Evolutionary conservation across 1,139 yeast genomes (phyloP), one percentile per base, ranked within the genome.

Genomic region (Zygosaccharomyces sapae): DNA sequence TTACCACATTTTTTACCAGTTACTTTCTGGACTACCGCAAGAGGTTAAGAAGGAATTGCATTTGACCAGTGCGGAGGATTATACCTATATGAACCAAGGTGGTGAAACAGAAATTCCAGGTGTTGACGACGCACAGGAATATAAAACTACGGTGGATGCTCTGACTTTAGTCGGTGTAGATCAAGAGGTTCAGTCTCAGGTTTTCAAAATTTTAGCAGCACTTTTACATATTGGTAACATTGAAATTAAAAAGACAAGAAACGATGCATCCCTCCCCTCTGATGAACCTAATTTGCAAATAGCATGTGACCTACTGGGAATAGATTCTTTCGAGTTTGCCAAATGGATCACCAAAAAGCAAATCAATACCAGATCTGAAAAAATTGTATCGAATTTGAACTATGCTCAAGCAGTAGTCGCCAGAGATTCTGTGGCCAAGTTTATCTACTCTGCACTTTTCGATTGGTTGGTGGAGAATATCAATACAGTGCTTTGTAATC

Each of bases 291-390:
- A 81, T 55, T 74, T 92, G 57, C 78, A 79, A 27, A 83, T 83
- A 62, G 97, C 95, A 1, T 84, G 95, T 72, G 85, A 86, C 51
- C 74, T 92, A 44, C 76, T 92, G 51, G 97, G 96, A 3, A 75
- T 92, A 45, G 90, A 89, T 62, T 74, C 96, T 1, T 57, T 68
- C 30, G 69, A 68, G 45, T 88, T 92, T 67, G 84, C 95, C 41
- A 88, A 88, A 68, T 92, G 98, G 97, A 81, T 88, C 61, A 82
- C 84, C 41, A 92, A 92, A 73, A 90, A 88, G 65, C 97, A 92
- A 70, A 88, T 92, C 56, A 79, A 79, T 18, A 90, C 97, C n/a
- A 77, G 97, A 67, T 81, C 89, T 18, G 97, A 92, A 70, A 89
- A 89, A 64, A 90, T 92, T 60, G 80, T 85, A 45, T 83, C 95